phyloP scores from a whole-genome alignment of 2,329 filamentous ascomycete genomes.

The Alternaria ventricosa region DNA sequence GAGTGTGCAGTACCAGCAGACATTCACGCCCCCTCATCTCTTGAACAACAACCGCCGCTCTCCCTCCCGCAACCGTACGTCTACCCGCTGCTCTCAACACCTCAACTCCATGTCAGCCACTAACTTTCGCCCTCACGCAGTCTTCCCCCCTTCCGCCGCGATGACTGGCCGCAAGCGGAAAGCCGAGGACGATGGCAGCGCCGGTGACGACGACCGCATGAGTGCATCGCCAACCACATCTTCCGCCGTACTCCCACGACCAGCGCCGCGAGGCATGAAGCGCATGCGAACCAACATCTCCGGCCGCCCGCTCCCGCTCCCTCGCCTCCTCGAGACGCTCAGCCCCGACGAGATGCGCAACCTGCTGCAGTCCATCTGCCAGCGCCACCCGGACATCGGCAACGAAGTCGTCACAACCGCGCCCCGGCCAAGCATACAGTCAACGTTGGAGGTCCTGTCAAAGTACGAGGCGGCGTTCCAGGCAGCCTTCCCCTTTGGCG shows the following conservation, averaged over 20 bases:
- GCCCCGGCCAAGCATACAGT: slow-evolving; percentile 83
- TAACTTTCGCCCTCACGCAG: slow-evolving; percentile 25
- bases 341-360: slow-evolving; percentile 83
- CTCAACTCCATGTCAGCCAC: slow-evolving; percentile 7
- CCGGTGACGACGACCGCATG: slow-evolving; percentile 79
- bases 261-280: slow-evolving; percentile 65
- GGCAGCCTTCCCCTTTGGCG: slow-evolving; percentile 82
- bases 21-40: slow-evolving; percentile 68
- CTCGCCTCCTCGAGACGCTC: slow-evolving; percentile 91
- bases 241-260: slow-evolving; percentile 73
- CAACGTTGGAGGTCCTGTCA: slow-evolving; percentile 78
- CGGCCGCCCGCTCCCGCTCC: slow-evolving; percentile 69
- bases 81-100: slow-evolving; percentile 13
- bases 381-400: slow-evolving; percentile 83
- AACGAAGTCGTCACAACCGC: slow-evolving; percentile 84
- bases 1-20: slow-evolving; percentile 65
- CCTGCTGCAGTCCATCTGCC: slow-evolving; percentile 89
- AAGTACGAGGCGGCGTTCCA: slow-evolving; percentile 82
- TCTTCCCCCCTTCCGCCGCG: slow-evolving; percentile 46
- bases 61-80: slow-evolving; percentile 65
- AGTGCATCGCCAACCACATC: slow-evolving; percentile 85
- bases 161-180: slow-evolving; percentile 78
- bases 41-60: slow-evolving; percentile 63
- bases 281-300: slow-evolving; percentile 71
- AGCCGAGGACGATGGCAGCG: slow-evolving; percentile 71